Base-by-base conservation (phyloP, 345 rosid genomes). In the Gossypium bickii region DNA sequence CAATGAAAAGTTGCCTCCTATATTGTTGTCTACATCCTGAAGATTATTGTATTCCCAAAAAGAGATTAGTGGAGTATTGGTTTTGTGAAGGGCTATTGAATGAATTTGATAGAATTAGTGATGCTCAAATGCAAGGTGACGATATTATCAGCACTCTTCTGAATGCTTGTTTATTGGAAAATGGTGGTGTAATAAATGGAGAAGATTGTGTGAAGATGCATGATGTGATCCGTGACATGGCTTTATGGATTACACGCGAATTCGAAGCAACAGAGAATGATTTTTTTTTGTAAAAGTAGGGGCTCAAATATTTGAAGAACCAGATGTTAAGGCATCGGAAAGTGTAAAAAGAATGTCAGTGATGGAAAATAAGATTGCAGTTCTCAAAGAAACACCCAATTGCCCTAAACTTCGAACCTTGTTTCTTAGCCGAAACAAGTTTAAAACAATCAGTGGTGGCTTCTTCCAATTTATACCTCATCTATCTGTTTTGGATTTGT, bases 191-290 rank as follows among this genome's bases (percentile, higher is more conserved):
- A 34, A 34, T 4, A 4, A 0, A 34, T 34, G 53, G 6, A 13
- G 53, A 49, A 49, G 53, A 49, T 12, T 12, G 2, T 52, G 83
- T 85, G 9, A 81, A 78, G 57, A 80, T 85, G 88, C 90, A 83
- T 64, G 83, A 80, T 29, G 45, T 62, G 67, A 34, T 62, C 2
- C 67, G 67, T 15, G 67, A 34, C 45, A 62, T 62, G 45, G 0
- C 20, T 15, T 16, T 62, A 18, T 62, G 67, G 67, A 62, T 62
- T 5, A n/a, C 45, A 29, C 8, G 45, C 4, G 22, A 34, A n/a
- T 17, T 4, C 0, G 22, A 62, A 29, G 22, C 20, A 15, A 1
- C 3, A 5, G 20, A 29, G 6, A 7, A 16, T 4, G 6, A 5
- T 0, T 16, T 62, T 29, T 29, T 20, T 29, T 62, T 7, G 45